Percentiles rank a stretch among this genome's conserved stretches.
phyloP scores from a whole-genome alignment of 228 moss, liverwort and hornwort species.

The Sphagnum magellanicum region DNA sequence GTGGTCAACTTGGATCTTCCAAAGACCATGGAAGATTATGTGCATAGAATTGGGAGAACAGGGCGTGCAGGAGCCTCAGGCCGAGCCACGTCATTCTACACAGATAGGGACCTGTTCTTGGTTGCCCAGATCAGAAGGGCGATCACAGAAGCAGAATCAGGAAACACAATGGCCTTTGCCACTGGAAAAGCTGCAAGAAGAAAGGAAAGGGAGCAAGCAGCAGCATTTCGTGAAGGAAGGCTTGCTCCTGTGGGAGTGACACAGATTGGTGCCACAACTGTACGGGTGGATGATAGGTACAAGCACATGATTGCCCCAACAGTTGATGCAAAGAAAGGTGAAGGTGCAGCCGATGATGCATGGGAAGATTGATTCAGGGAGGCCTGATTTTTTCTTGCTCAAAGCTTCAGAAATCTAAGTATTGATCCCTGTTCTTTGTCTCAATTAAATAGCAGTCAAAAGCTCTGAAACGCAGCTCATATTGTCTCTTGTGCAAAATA shows the following conservation, averaged over 20 bases:
- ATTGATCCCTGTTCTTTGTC: no score
- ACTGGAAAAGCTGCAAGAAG: slow-evolving; percentile 96
- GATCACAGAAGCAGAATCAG: slow-evolving; percentile 96
- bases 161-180: slow-evolving; percentile 92
- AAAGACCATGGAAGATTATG: slow-evolving; percentile 97
- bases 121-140: slow-evolving; percentile 98
- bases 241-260: slow-evolving; percentile 63
- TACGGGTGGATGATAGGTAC: slow-evolving; percentile 94
- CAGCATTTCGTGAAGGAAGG: slow-evolving; percentile 90
- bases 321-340: slow-evolving; percentile 66
- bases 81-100: slow-evolving; percentile 93
- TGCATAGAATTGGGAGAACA: slow-evolving; percentile 95
- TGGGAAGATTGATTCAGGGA: slow-evolving; percentile 76
- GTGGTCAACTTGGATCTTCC: slow-evolving; percentile 98
- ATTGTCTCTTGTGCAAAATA: no score
- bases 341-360: slow-evolving; percentile 95
- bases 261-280: slow-evolving; percentile 75
- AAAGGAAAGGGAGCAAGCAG: slow-evolving; percentile 95
- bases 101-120: slow-evolving; percentile 91
- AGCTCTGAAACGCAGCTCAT: no score
- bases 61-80: slow-evolving; percentile 96
- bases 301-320: slow-evolving; percentile 87
- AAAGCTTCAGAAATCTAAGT: no score
- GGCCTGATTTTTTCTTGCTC: slow-evolving; percentile 12
- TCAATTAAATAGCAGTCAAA: no score